phyloP scores from a whole-genome alignment of 371 early-diverging fungal species.

The Antonospora locustae region DNA sequence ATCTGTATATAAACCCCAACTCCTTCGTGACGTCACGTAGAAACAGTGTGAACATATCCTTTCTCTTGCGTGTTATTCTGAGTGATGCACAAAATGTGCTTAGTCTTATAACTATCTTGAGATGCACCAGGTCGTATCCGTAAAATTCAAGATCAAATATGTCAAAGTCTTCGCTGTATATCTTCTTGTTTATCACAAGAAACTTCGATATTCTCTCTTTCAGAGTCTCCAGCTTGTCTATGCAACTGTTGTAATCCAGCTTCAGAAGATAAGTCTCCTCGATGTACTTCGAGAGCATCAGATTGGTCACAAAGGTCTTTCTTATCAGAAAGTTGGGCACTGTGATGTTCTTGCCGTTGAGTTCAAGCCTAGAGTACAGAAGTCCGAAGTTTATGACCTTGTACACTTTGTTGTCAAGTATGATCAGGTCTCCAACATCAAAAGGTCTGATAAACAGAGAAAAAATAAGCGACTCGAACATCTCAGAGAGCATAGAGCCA shows the following conservation, averaged over 20 bases:
- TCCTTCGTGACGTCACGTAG: conserved; percentile 19
- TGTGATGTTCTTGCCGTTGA: conserved; percentile 7
- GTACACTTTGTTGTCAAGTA: conserved; percentile 19
- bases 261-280: conserved; percentile 16
- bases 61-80: conserved; percentile 8
- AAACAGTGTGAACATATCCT: conserved; percentile 25
- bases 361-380: conserved; percentile 28
- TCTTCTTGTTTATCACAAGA: conserved; percentile 11
- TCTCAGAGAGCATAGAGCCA: conserved; percentile 20
- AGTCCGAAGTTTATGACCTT: conserved; percentile 40
- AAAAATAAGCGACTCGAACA: conserved; percentile 40
- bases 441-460: conserved; percentile 44
- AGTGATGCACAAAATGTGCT: conserved; percentile 18
- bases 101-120: conserved; percentile 20
- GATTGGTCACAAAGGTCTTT: conserved; percentile 34
- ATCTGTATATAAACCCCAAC: conserved; percentile 10
- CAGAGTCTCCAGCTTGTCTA: conserved; percentile 15
- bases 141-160: conserved; percentile 10
- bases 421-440: conserved; percentile 45
- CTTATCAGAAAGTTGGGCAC: conserved; percentile 31
- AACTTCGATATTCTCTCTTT: conserved; percentile 8
- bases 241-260: conserved; percentile 8
- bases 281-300: conserved; percentile 14
- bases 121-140: conserved; percentile 2
- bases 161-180: conserved; percentile 6